Evolutionary conservation across 2,329 filamentous ascomycete species (phyloP).

Genomic region (Aspergillus piperis): DNA sequence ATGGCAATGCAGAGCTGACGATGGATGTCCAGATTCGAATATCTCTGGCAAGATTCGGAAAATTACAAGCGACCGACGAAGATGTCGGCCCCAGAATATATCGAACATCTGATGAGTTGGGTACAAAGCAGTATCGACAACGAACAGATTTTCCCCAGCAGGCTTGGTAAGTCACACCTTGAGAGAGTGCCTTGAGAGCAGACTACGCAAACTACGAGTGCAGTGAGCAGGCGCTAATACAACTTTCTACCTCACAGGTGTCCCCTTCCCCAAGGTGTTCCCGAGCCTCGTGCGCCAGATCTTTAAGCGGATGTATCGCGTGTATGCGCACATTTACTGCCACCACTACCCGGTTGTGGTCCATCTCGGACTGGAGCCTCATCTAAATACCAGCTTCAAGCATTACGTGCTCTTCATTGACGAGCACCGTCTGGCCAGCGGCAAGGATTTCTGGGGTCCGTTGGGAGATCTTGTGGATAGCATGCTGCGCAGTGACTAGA

Average conservation of each 20-base stretch:
- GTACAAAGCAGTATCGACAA: constrained; percentile 95
- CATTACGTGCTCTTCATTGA: constrained; percentile 99
- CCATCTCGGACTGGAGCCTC: constrained; percentile 90
- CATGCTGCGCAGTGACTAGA: constrained; percentile 89
- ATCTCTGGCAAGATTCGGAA: constrained; percentile 96
- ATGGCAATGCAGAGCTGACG: constrained; percentile 13
- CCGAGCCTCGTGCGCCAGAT: constrained; percentile 86
- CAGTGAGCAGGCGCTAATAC: not conserved
- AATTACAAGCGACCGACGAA: constrained; percentile 95
- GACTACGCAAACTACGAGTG: not conserved
- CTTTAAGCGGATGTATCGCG: constrained; percentile 98
- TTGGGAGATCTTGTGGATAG: constrained; percentile 94
- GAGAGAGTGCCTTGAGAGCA: not conserved
- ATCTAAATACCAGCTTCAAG: constrained; percentile 99
- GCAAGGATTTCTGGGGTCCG: constrained; percentile 96
- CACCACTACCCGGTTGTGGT: constrained; percentile 98
- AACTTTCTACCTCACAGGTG: constrained; percentile 54
- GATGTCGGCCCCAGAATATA: constrained; percentile 95
- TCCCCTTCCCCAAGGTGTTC: constrained; percentile 93
- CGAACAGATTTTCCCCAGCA: constrained; percentile 89
- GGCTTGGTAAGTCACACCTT: constrained; percentile 64
- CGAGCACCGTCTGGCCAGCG: constrained; percentile 87
- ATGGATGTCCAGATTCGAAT: constrained; percentile 72
- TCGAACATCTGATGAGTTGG: constrained; percentile 97
- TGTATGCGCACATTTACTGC: constrained; percentile 99